Conservation (phyloP, 176 grass and related monocot genomes). For the Hordeum marinum region DNA sequence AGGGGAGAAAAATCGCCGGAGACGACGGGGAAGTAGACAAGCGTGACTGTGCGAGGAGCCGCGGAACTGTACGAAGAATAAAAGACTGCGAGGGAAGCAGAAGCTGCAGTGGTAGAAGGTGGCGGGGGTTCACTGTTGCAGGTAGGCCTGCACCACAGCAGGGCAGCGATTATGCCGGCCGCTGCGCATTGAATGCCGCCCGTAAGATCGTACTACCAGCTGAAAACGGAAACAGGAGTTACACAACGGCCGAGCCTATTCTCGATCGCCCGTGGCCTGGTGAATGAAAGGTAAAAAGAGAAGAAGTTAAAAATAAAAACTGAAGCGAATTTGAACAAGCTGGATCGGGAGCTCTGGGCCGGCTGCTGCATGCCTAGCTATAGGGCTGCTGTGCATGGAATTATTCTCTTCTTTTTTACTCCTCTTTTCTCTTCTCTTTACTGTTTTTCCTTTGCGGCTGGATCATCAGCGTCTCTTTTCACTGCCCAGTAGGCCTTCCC, state of each 20-base stretch:
- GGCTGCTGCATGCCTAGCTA: neutral
- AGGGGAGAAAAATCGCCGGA: neutral
- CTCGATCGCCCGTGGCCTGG: neutral
- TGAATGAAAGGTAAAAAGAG: neutral
- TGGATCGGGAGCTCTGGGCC: neutral
- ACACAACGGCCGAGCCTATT: neutral
- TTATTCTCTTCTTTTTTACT: neutral
- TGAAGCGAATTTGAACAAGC: neutral
- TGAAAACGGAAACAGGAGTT: conserved; percentile 7
- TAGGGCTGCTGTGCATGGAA: neutral
- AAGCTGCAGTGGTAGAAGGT: neutral
- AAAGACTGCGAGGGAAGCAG: neutral
- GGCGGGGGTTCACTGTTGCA: conserved; percentile 36
- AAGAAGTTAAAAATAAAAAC: neutral
- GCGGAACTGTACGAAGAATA: neutral
- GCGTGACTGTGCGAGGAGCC: neutral
- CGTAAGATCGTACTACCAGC: conserved; percentile 6
- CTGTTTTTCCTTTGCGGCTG: neutral
- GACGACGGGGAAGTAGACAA: neutral
- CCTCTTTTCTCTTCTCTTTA: neutral
- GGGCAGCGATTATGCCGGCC: neutral
- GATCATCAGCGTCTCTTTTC: neutral
- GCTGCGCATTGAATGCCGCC: conserved; percentile 46
- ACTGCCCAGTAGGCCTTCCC: neutral
- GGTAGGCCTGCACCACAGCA: neutral